Conservation (phyloP, 352 stramenopile species). For the Sclerospora graminicola region DNA sequence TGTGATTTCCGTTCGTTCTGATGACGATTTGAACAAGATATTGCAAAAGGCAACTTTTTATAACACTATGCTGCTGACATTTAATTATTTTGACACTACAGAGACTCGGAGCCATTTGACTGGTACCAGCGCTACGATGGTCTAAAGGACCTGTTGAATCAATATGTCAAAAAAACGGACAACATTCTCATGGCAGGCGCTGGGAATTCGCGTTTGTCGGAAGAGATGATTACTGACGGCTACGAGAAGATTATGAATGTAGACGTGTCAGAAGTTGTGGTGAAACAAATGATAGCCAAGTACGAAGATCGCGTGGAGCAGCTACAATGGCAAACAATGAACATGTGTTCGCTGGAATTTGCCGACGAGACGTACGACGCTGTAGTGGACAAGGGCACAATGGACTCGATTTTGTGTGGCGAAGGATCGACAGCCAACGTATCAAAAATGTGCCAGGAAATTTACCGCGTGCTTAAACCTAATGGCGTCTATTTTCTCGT, state of each 20-base stretch:
- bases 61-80: neutral
- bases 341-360: constrained; percentile 90
- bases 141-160: constrained; percentile 80
- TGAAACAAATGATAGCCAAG: constrained; percentile 91
- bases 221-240: constrained; percentile 94
- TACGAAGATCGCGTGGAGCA: constrained; percentile 87
- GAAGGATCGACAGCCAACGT: constrained; percentile 93
- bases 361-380: constrained; percentile 91
- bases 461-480: constrained; percentile 91
- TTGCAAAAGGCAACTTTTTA: neutral
- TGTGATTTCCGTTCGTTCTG: neutral
- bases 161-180: constrained; percentile 93
- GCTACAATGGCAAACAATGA: constrained; percentile 93
- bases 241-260: constrained; percentile 94
- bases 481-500: constrained; percentile 93
- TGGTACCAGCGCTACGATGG: constrained; percentile 92
- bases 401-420: constrained; percentile 93
- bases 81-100: constrained; percentile 11
- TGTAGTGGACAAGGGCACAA: constrained; percentile 92
- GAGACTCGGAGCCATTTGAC: constrained; percentile 90
- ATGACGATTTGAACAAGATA: neutral
- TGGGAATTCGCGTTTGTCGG: constrained; percentile 90
- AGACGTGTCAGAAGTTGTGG: constrained; percentile 90
- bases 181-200: constrained; percentile 88
- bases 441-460: constrained; percentile 92